Evolutionary conservation across 192 early-diverging fungal genomes (phyloP).

Genomic region (Entomortierella parvispora): DNA sequence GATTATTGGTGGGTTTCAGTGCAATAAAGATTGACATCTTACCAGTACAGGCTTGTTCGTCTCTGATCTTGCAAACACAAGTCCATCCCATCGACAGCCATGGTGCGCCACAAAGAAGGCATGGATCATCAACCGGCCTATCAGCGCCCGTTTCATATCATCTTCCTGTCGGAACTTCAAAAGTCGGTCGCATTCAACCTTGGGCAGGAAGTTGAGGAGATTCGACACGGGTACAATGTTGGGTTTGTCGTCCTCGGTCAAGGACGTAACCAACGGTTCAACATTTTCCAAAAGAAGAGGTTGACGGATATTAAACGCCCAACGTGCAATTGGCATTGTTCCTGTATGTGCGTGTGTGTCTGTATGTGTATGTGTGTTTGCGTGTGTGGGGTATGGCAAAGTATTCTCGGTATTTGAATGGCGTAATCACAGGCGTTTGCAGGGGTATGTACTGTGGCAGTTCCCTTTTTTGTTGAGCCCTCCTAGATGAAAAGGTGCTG

Average conservation of each 20-base stretch:
- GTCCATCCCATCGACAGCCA: constrained; percentile 28
- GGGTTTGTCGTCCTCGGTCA: constrained; percentile 23
- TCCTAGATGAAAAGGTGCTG: too few species aligned
- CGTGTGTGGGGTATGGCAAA: background rate
- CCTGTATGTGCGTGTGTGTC: background rate
- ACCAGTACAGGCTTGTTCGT: constrained; percentile 44
- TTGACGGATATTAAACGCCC: constrained; percentile 51
- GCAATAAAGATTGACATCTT: constrained; percentile 4
- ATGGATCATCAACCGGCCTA: constrained; percentile 48
- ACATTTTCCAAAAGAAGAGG: constrained; percentile 38
- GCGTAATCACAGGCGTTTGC: too few species aligned
- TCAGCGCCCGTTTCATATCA: constrained; percentile 36
- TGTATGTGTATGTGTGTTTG: background rate
- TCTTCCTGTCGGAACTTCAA: constrained; percentile 34
- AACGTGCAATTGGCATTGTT: constrained; percentile 38
- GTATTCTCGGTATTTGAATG: background rate
- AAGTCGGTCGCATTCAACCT: constrained; percentile 34
- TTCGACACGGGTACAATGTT: constrained; percentile 43
- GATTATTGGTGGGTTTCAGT: background rate
- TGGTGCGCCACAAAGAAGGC: constrained; percentile 38
- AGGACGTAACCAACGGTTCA: constrained; percentile 33
- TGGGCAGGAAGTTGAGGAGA: constrained; percentile 38
- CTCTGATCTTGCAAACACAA: constrained; percentile 42
- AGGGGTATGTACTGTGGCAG: too few species aligned
- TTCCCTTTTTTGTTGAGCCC: too few species aligned